A percentile compares a stretch with the other conserved stretches of the same genome.
These are phyloP conservation scores for Musa troglodytarum DNA, from an alignment of 176 grass and related monocot species.

Conservation along the genomic window DNA sequence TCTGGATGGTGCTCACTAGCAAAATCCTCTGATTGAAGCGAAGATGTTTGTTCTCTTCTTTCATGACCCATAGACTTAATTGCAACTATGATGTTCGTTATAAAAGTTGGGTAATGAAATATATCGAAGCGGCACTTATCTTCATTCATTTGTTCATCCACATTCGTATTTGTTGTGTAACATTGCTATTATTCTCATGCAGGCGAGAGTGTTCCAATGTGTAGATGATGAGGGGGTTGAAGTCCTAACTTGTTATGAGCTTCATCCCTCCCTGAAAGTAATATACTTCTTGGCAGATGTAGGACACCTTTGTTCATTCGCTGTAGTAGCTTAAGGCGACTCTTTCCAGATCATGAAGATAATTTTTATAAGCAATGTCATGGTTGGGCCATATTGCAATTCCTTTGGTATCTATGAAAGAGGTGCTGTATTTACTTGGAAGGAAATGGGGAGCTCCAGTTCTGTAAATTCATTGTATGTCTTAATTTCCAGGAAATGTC, in stretches of 20 bases:
- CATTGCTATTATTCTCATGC: slow-evolving; percentile 9
- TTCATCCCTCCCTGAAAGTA: neutral
- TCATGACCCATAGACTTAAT: too few relatives aligned
- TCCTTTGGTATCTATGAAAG: neutral
- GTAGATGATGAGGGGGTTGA: slow-evolving; percentile 23
- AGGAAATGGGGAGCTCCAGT: neutral
- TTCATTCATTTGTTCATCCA: neutral
- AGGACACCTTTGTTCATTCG: neutral
- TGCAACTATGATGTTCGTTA: neutral
- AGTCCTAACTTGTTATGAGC: neutral
- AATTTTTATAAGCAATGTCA: neutral
- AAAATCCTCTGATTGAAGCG: too few relatives aligned
- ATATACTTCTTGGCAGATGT: neutral
- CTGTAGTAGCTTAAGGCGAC: neutral
- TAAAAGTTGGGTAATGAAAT: neutral
- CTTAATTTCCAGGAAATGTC: neutral
- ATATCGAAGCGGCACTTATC: neutral
- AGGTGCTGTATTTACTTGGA: neutral
- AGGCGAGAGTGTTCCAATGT: slow-evolving; percentile 61
- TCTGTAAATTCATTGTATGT: neutral
- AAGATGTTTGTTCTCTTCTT: too few relatives aligned
- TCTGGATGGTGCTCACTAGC: too few relatives aligned
- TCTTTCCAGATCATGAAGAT: neutral
- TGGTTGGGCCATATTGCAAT: neutral
- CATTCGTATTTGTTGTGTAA: neutral